Evolutionary conservation across 805 yeast species (phyloP).

Genomic region (Ogataea zsoltii): DNA sequence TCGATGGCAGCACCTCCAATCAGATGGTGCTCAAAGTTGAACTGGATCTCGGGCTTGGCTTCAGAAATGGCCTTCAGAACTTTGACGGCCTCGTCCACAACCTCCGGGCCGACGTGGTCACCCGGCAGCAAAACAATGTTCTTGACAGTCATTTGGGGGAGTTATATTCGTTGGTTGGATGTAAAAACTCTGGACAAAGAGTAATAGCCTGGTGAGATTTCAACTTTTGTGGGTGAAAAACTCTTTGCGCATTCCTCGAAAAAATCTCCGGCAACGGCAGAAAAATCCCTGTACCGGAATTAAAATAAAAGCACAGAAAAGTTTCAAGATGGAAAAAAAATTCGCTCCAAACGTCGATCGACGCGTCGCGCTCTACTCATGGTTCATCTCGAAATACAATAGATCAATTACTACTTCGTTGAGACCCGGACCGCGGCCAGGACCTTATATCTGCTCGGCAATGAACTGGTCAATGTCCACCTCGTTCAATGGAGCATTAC

Average conservation of each 20-base stretch:
- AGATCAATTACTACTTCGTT: constrained; percentile 14
- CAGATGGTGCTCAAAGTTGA: constrained; percentile 78
- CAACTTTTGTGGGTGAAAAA: background rate
- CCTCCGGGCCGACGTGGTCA: constrained; percentile 95
- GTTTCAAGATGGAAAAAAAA: background rate
- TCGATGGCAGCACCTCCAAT: constrained; percentile 99
- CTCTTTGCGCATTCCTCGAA: constrained; percentile 1
- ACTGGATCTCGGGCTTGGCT: constrained; percentile 55
- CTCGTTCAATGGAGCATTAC: constrained; percentile 65
- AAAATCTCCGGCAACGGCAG: background rate
- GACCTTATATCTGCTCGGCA: constrained; percentile 55
- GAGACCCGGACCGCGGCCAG: background rate
- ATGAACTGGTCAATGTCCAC: constrained; percentile 73
- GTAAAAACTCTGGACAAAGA: background rate
- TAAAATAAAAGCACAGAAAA: no score
- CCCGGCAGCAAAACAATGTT: constrained; percentile 90
- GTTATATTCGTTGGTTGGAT: background rate
- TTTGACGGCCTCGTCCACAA: constrained; percentile 87
- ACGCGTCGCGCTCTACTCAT: no score
- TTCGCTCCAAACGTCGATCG: constrained; percentile 1
- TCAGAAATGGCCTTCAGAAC: constrained; percentile 78
- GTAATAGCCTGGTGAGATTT: background rate
- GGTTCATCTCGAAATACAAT: no score
- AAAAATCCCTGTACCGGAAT: no score
- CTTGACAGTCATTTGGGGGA: constrained; percentile 38